phyloP scores from a whole-genome alignment of 2,329 filamentous ascomycete species.

The Fusarium sp. region DNA sequence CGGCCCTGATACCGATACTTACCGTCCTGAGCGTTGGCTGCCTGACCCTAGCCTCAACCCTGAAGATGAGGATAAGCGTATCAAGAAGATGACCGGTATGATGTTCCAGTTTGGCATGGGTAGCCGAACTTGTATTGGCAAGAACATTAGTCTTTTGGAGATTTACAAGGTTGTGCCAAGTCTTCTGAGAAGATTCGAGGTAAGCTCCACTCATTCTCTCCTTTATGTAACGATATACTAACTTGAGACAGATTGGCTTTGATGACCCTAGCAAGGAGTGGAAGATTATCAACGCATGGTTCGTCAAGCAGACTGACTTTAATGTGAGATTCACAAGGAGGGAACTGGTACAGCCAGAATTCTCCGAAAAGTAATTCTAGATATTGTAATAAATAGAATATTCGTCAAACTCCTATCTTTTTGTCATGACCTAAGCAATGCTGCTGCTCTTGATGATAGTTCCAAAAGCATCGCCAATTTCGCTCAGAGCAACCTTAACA shows the following conservation, averaged over 20 bases:
- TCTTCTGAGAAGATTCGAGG: conserved; percentile 43
- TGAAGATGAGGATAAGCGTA: conserved; percentile 58
- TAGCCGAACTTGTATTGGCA: conserved; percentile 76
- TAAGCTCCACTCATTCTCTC: neutral
- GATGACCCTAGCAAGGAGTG: conserved; percentile 67
- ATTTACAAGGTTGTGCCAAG: conserved; percentile 72
- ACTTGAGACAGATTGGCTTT: conserved; percentile 60
- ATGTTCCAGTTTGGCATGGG: conserved; percentile 76
- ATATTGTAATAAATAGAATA: neutral
- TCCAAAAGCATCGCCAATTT: conserved; percentile 73
- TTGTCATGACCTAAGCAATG: conserved; percentile 34
- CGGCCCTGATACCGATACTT: conserved; percentile 73
- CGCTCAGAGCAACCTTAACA: conserved; percentile 62
- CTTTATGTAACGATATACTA: neutral
- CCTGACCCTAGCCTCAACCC: conserved; percentile 54
- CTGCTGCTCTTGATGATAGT: conserved; percentile 63
- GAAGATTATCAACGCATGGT: conserved; percentile 71
- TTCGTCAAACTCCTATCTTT: neutral
- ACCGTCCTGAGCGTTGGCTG: conserved; percentile 76
- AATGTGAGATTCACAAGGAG: conserved; percentile 58
- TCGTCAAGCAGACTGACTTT: conserved; percentile 71
- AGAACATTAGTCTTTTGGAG: conserved; percentile 72
- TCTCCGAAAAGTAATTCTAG: conserved; percentile 18
- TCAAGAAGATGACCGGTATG: conserved; percentile 46
- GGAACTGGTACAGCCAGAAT: conserved; percentile 55